Conservation (phyloP, 352 stramenopile genomes). For the Globisporangium alternatum region DNA sequence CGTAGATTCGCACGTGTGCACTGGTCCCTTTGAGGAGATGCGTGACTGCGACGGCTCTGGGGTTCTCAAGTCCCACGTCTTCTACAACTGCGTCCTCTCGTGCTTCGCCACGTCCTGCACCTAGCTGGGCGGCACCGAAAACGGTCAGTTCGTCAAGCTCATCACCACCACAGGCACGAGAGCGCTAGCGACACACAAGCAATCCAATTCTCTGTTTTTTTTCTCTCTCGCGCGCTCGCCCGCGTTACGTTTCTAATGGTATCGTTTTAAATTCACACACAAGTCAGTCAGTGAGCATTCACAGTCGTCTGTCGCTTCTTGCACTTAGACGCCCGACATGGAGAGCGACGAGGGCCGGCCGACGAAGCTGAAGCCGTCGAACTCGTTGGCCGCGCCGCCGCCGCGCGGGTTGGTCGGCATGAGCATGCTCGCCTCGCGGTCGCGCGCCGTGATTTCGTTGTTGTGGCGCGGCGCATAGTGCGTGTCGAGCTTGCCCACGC, state of each 20-base stretch:
- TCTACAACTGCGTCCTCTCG: conserved; percentile 56
- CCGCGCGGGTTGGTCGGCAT: conserved; percentile 40
- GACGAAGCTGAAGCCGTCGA: conserved; percentile 91
- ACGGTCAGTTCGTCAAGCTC: background rate
- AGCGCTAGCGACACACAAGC: background rate
- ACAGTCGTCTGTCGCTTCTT: background rate
- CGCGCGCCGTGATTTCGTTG: conserved; percentile 86
- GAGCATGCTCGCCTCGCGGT: conserved; percentile 76
- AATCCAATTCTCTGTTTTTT: conserved; percentile 12
- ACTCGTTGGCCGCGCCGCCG: conserved; percentile 65
- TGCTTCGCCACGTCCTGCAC: conserved; percentile 53
- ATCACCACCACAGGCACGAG: background rate
- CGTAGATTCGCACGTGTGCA: conserved; percentile 39
- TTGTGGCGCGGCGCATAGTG: conserved; percentile 84
- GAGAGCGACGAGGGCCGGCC: conserved; percentile 75
- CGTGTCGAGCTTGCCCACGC: conserved; percentile 85
- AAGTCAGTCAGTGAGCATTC: background rate
- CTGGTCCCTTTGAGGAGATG: conserved; percentile 45
- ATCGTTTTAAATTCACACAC: conserved; percentile 12
- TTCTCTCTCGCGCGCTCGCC: background rate
- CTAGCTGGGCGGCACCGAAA: conserved; percentile 15
- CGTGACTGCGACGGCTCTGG: conserved; percentile 48
- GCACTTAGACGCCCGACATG: conserved; percentile 17
- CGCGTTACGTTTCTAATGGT: conserved; percentile 10
- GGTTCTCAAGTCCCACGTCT: conserved; percentile 33